A percentile compares a stretch with the other conserved stretches of the same genome.
phyloP scores from a whole-genome alignment of 495 filamentous ascomycete genomes.

The Lasiosphaeria miniovina region DNA sequence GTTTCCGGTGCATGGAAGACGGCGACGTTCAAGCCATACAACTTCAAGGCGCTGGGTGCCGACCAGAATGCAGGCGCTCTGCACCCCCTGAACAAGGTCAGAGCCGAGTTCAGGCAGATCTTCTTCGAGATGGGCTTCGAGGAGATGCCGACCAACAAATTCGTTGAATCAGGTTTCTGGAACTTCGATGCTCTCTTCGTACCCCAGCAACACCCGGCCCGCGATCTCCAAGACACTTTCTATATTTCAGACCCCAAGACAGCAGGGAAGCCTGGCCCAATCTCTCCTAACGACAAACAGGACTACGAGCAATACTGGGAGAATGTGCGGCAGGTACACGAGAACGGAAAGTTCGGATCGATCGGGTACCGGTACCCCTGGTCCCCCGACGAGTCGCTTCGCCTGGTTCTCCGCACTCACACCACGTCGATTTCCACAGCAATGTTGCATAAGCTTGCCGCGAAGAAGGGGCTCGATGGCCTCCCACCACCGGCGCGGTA shows the following conservation, averaged over 20 bases:
- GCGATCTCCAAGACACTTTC: conserved; percentile 96
- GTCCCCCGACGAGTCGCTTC: conserved; percentile 80
- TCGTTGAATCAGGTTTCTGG: conserved; percentile 95
- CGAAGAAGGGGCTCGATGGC: conserved; percentile 51
- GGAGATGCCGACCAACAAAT: conserved; percentile 77
- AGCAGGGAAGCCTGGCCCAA: conserved; percentile 67
- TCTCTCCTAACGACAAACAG: conserved; percentile 56
- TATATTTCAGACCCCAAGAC: conserved; percentile 85
- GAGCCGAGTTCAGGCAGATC: conserved; percentile 89
- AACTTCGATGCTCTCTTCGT: conserved; percentile 98
- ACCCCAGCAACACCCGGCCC: conserved; percentile 94
- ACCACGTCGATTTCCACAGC: conserved; percentile 87
- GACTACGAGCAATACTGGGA: conserved; percentile 85
- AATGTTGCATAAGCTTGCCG: conserved; percentile 85
- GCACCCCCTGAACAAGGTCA: conserved; percentile 93
- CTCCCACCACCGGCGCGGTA: conserved; percentile 71
- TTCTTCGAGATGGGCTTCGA: conserved; percentile 93
- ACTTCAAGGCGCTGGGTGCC: conserved; percentile 89
- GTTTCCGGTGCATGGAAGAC: conserved; percentile 77
- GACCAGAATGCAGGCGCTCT: conserved; percentile 76
- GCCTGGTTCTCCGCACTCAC: conserved; percentile 91
- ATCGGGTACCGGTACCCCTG: conserved; percentile 95
- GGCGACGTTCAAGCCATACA: conserved; percentile 90
- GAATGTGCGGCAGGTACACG: conserved; percentile 78
- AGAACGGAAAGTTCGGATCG: conserved; percentile 83